phyloP scores from a whole-genome alignment of 352 stramenopile genomes.

The Salisapilia sapeloensis region DNA sequence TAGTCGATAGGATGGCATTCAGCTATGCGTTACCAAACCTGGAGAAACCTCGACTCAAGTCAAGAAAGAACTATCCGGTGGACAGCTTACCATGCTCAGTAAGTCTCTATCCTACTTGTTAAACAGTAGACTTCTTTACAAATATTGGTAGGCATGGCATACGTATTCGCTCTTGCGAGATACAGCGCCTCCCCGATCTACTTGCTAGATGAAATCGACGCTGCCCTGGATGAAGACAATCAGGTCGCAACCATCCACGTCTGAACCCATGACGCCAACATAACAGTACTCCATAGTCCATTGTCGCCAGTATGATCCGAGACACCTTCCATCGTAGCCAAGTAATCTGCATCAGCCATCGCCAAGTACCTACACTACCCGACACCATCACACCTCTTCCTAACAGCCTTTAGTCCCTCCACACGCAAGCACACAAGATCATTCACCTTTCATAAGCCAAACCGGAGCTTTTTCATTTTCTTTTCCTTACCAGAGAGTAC shows the following conservation, averaged over 20 bases:
- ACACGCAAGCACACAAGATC: too few relatives aligned
- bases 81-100: slow-evolving; percentile 22
- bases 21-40: slow-evolving; percentile 2
- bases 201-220: slow-evolving; percentile 22
- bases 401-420: too few relatives aligned
- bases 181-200: slow-evolving; percentile 19
- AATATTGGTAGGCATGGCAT: slow-evolving; percentile 13
- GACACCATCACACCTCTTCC: too few relatives aligned
- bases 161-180: slow-evolving; percentile 17
- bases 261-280: background rate
- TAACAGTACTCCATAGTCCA: slow-evolving; percentile 3
- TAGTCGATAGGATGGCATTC: background rate
- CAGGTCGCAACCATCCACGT: slow-evolving; percentile 7
- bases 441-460: too few relatives aligned
- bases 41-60: slow-evolving; percentile 3
- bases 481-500: too few relatives aligned
- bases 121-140: background rate
- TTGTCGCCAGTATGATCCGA: slow-evolving; percentile 10
- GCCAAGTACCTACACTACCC: too few relatives aligned
- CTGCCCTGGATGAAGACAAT: slow-evolving; percentile 20
- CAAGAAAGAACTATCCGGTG: slow-evolving; percentile 15
- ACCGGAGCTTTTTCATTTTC: too few relatives aligned
- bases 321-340: slow-evolving; percentile 13
- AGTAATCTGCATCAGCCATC: slow-evolving; percentile 28
- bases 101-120: background rate